These are phyloP conservation scores for Candida methanosorbosa DNA, from an alignment of 805 yeast genomes.

Conservation along the genomic window DNA sequence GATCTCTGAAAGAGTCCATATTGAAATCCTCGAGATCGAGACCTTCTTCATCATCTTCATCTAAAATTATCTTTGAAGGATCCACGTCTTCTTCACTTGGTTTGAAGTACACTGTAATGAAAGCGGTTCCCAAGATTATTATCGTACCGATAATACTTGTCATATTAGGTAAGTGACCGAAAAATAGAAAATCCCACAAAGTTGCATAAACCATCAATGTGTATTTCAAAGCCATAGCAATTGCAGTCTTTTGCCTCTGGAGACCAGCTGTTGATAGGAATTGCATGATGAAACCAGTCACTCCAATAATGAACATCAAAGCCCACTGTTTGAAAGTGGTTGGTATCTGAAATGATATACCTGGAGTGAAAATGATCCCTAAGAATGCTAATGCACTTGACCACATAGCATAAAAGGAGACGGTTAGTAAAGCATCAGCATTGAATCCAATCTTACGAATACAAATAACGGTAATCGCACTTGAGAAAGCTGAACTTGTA, in stretches of 20 bases:
- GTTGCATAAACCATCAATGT: constrained; percentile 73
- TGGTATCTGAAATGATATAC: constrained; percentile 53
- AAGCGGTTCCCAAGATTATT: constrained; percentile 59
- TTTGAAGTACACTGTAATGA: constrained; percentile 46
- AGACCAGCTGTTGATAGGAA: constrained; percentile 72
- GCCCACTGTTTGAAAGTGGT: constrained; percentile 57
- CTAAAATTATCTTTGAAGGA: neutral
- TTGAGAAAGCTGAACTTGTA: constrained; percentile 59
- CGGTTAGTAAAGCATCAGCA: constrained; percentile 77
- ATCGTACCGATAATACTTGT: constrained; percentile 63
- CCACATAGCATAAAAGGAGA: constrained; percentile 62
- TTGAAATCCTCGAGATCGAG: too few species aligned
- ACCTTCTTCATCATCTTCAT: neutral
- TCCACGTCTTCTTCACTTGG: constrained; percentile 14
- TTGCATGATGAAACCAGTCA: constrained; percentile 80
- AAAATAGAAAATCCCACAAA: constrained; percentile 62
- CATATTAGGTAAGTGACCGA: constrained; percentile 64
- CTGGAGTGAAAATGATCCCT: constrained; percentile 48
- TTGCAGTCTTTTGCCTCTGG: constrained; percentile 71
- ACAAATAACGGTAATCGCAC: constrained; percentile 58
- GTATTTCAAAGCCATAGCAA: constrained; percentile 68
- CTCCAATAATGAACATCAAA: constrained; percentile 51
- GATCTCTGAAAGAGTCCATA: too few species aligned
- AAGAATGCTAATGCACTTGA: constrained; percentile 46
- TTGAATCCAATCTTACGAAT: constrained; percentile 67